phyloP scores from a whole-genome alignment of 2,329 filamentous ascomycete genomes.

The Hypoxylon sp. region DNA sequence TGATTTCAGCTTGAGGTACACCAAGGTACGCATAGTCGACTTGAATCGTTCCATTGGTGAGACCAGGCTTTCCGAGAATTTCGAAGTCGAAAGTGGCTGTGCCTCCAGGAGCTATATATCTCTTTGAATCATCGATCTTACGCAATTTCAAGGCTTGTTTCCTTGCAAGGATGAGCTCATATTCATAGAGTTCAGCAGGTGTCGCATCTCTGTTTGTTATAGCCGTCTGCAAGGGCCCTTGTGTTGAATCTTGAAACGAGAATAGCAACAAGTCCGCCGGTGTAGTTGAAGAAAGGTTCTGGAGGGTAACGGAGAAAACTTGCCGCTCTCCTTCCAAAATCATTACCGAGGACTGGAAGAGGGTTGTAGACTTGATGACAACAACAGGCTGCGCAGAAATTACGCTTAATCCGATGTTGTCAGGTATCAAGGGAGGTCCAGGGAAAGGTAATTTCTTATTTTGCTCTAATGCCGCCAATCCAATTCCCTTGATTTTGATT shows the following conservation, averaged over 20 bases:
- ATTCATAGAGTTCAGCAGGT: slow-evolving; percentile 85
- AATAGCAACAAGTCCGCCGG: slow-evolving; percentile 88
- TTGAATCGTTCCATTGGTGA: slow-evolving; percentile 84
- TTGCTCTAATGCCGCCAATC: slow-evolving; percentile 71
- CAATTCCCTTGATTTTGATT: slow-evolving; percentile 82
- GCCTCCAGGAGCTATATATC: slow-evolving; percentile 76
- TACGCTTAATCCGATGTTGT: slow-evolving; percentile 76
- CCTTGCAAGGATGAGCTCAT: slow-evolving; percentile 83
- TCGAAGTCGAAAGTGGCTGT: slow-evolving; percentile 84
- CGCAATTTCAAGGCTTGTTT: slow-evolving; percentile 76
- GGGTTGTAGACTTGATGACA: slow-evolving; percentile 79
- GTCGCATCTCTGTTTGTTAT: slow-evolving; percentile 82
- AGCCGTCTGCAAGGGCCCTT: slow-evolving; percentile 80
- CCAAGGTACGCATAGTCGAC: slow-evolving; percentile 91
- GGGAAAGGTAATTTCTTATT: slow-evolving; percentile 59
- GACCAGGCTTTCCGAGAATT: slow-evolving; percentile 86
- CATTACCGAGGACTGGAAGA: slow-evolving; percentile 90
- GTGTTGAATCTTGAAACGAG: slow-evolving; percentile 91
- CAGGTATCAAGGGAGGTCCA: slow-evolving; percentile 62
- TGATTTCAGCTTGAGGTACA: slow-evolving; percentile 74
- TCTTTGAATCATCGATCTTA: slow-evolving; percentile 65
- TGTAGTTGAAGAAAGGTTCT: slow-evolving; percentile 79
- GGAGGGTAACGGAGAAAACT: slow-evolving; percentile 82
- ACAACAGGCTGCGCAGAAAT: slow-evolving; percentile 85
- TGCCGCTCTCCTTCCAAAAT: slow-evolving; percentile 90